phyloP scores from a whole-genome alignment of 1,139 yeast species.

The Kodamaea suecica region DNA sequence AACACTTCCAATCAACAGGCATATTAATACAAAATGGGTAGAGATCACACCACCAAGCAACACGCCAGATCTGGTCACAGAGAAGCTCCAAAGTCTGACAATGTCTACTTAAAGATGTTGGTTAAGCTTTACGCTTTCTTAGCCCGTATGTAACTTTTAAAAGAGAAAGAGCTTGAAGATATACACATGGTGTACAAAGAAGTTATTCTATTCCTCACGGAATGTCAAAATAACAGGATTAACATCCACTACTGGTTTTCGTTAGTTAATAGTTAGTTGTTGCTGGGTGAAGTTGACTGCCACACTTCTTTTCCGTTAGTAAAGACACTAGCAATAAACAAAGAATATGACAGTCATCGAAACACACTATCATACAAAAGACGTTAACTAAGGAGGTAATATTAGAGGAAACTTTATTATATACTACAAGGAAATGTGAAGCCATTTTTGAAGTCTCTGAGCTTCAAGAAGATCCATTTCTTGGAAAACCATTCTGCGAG shows the following conservation, averaged over 20 bases:
- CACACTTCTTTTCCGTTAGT: slow-evolving; percentile 12
- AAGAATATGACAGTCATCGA: background rate
- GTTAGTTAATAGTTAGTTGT: no score
- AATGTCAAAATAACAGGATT: no score
- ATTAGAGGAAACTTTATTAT: no score
- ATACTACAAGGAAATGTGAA: no score
- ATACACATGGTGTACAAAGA: no score
- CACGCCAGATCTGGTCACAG: slow-evolving; percentile 97
- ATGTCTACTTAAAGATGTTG: slow-evolving; percentile 95
- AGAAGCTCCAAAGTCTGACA: slow-evolving; percentile 98
- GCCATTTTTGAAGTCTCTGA: no score
- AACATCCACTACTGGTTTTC: background rate
- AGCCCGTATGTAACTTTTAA: slow-evolving; percentile 80
- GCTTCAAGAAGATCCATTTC: slow-evolving; percentile 1
- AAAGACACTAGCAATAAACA: slow-evolving; percentile 14
- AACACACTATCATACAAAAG: no score
- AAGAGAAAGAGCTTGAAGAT: background rate
- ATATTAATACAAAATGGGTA: slow-evolving; percentile 69
- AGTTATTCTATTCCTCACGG: no score
- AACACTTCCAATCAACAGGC: slow-evolving; percentile 16
- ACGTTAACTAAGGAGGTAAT: no score
- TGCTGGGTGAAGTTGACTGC: no score
- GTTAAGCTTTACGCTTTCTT: slow-evolving; percentile 98
- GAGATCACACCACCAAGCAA: slow-evolving; percentile 95
- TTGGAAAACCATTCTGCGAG: slow-evolving; percentile 51